These are phyloP conservation scores for Candida yuanshanica DNA, from an alignment of 805 yeast genomes.

Conservation along the genomic window DNA sequence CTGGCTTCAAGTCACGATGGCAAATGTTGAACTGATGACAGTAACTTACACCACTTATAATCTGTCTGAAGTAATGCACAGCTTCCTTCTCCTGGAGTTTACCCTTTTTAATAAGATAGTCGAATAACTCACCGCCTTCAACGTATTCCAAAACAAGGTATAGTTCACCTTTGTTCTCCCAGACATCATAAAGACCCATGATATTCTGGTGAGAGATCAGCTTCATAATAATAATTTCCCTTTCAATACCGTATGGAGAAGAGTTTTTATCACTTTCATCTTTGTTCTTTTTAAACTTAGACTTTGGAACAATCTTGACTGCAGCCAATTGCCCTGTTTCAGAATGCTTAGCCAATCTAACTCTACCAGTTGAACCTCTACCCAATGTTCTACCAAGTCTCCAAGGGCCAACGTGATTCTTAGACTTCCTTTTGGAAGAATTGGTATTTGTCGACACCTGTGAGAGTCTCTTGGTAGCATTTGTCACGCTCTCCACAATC, in stretches of 20 bases:
- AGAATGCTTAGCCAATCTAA: constrained; percentile 82
- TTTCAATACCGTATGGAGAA: constrained; percentile 77
- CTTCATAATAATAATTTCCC: constrained; percentile 84
- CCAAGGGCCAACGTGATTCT: constrained; percentile 80
- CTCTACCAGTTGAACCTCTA: constrained; percentile 95
- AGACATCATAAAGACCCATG: constrained; percentile 73
- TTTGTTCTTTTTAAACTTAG: constrained; percentile 41
- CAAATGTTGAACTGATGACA: constrained; percentile 85
- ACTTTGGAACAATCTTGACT: constrained; percentile 90
- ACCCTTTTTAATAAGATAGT: constrained; percentile 83
- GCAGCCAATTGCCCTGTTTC: constrained; percentile 89
- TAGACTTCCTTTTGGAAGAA: constrained; percentile 25
- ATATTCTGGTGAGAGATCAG: constrained; percentile 73
- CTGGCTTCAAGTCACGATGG: constrained; percentile 84
- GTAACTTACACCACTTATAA: constrained; percentile 75
- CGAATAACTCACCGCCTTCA: constrained; percentile 96
- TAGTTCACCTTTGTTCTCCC: constrained; percentile 79
- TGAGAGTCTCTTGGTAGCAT: constrained; percentile 25
- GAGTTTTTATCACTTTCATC: constrained; percentile 39
- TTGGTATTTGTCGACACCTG: constrained; percentile 26
- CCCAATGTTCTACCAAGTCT: constrained; percentile 91
- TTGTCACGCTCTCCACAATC: constrained; percentile 25
- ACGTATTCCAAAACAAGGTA: constrained; percentile 91
- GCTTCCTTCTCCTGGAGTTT: constrained; percentile 88
- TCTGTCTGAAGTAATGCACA: constrained; percentile 80